Evolutionary conservation across 805 yeast genomes (phyloP).

Genomic region (Lipomyces spencermartinsiae): DNA sequence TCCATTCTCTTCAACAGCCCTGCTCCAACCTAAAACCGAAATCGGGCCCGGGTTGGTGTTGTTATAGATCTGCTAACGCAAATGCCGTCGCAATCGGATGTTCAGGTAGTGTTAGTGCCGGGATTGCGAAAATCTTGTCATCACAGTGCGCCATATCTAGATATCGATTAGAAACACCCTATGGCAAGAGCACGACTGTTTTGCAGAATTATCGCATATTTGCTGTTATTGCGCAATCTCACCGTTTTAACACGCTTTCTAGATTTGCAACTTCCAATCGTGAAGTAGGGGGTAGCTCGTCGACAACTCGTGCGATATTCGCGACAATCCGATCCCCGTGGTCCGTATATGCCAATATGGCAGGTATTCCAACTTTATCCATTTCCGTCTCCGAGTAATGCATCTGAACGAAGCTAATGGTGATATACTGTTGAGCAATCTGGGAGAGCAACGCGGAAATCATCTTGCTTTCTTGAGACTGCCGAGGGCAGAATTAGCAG

Average conservation of each 20-base stretch:
- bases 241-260: slow-evolving; percentile 17
- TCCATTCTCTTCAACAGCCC: background rate
- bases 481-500: background rate
- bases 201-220: background rate
- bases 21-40: background rate
- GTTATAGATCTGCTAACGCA: background rate
- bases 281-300: slow-evolving; percentile 22
- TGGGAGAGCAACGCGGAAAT: slow-evolving; percentile 2
- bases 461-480: slow-evolving; percentile 5
- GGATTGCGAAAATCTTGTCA: background rate
- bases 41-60: background rate
- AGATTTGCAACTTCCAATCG: background rate
- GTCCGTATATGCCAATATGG: slow-evolving; percentile 15
- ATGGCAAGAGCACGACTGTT: background rate
- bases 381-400: slow-evolving; percentile 19
- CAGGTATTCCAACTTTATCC: slow-evolving; percentile 15
- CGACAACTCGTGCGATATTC: slow-evolving; percentile 17
- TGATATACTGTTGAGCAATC: slow-evolving; percentile 9
- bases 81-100: background rate
- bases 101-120: background rate
- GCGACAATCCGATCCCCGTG: slow-evolving; percentile 15
- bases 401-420: slow-evolving; percentile 11
- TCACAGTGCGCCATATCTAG: background rate
- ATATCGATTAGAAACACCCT: background rate
- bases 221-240: background rate